A percentile compares a stretch with the other conserved stretches of the same genome.
Evolutionary conservation across 306 rosid genomes (phyloP).

Genomic region (Purshia tridentata): DNA sequence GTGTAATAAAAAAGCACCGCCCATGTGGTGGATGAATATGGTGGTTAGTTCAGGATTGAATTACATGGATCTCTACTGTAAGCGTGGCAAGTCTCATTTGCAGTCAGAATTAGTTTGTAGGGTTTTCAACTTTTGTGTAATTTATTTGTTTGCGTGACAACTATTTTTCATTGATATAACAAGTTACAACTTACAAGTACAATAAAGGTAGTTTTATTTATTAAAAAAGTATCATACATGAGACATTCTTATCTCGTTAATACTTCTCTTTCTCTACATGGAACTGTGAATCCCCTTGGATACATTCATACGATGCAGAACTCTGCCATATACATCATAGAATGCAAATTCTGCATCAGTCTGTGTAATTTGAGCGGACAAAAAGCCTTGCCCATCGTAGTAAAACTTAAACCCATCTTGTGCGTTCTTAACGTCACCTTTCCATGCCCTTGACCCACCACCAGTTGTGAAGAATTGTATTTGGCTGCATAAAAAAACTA

Average conservation of each 20-base stretch:
- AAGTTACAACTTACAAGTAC: slow-evolving; percentile 6
- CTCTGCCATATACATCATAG: slow-evolving; percentile 50
- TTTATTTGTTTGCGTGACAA: not conserved
- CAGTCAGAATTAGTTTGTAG: not conserved
- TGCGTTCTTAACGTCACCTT: slow-evolving; percentile 35
- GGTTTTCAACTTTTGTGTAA: not conserved
- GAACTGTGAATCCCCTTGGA: slow-evolving; percentile 33
- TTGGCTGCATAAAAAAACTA: slow-evolving; percentile 38
- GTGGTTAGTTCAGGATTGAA: not conserved
- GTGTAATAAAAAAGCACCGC: not conserved
- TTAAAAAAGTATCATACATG: not conserved
- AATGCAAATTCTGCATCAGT: slow-evolving; percentile 42
- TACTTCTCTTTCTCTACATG: not conserved
- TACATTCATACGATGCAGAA: slow-evolving; percentile 46
- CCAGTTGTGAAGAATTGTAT: slow-evolving; percentile 74
- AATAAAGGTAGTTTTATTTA: not conserved
- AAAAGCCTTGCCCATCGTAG: slow-evolving; percentile 68
- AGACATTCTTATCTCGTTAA: not conserved
- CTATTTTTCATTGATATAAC: not conserved
- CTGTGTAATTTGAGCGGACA: slow-evolving; percentile 41
- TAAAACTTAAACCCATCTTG: slow-evolving; percentile 45
- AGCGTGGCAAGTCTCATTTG: slow-evolving; percentile 4
- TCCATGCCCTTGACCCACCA: slow-evolving; percentile 83
- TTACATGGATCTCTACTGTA: slow-evolving; percentile 8
- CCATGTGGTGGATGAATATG: slow-evolving; percentile 5